Conservation (phyloP, 2,329 filamentous ascomycete genomes). For the Colletotrichum cordylinicola region DNA sequence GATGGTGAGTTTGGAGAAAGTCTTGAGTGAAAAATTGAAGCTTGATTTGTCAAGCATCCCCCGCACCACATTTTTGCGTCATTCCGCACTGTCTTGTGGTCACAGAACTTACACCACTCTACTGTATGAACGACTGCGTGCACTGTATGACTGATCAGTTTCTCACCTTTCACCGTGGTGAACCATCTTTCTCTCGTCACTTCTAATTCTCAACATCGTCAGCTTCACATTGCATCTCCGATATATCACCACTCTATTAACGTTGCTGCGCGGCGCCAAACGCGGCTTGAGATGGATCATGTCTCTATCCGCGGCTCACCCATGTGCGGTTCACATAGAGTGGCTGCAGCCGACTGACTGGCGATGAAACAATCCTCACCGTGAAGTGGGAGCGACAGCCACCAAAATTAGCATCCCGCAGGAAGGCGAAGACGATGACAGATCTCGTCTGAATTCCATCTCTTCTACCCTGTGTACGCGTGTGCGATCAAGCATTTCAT, state of each 20-base stretch:
- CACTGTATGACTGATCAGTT: background rate
- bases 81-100: background rate
- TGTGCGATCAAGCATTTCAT: background rate
- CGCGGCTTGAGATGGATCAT: background rate
- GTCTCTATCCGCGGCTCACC: background rate
- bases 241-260: background rate
- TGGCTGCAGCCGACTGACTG: background rate
- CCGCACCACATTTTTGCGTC: background rate
- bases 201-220: background rate
- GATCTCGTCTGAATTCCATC: background rate
- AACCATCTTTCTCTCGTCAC: background rate
- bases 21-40: background rate
- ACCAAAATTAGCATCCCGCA: background rate
- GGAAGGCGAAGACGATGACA: background rate
- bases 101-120: accelerated
- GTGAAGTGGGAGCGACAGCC: background rate
- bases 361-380: background rate
- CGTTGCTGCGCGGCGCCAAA: background rate
- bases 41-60: conserved; percentile 17
- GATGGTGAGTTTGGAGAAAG: background rate
- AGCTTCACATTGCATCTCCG: background rate
- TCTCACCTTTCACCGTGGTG: background rate
- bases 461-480: no score
- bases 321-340: background rate
- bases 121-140: background rate